A percentile compares a stretch with the other conserved stretches of the same genome.
Evolutionary conservation across 805 yeast species (phyloP).

Genomic region (Nakazawaea peltata): DNA sequence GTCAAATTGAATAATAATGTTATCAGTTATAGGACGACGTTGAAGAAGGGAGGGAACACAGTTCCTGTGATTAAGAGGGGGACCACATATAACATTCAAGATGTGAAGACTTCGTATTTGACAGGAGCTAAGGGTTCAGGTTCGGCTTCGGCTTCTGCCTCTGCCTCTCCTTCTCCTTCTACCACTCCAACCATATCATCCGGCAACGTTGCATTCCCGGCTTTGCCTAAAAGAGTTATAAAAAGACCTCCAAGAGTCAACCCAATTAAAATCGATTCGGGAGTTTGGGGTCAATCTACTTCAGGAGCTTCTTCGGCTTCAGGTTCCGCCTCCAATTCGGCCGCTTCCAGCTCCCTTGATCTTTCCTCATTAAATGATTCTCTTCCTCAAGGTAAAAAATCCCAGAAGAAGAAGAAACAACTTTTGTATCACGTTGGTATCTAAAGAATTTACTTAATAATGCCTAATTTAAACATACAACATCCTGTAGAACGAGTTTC

Average conservation of each 20-base stretch:
- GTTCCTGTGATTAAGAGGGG: slow-evolving; percentile 8
- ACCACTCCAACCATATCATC: no score
- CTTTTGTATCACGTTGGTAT: slow-evolving; percentile 44
- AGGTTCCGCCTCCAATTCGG: slow-evolving; percentile 1
- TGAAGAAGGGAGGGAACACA: slow-evolving; percentile 7
- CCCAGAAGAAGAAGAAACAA: slow-evolving; percentile 47
- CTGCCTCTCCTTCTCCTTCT: slow-evolving; percentile 15
- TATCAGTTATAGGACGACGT: slow-evolving; percentile 4
- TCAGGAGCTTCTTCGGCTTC: slow-evolving; percentile 4
- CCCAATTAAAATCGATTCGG: slow-evolving; percentile 26
- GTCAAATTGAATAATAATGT: slow-evolving; percentile 2
- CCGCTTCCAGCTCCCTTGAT: slow-evolving; percentile 14
- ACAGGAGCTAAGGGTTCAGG: neutral
- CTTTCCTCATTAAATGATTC: slow-evolving; percentile 15
- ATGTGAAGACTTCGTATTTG: slow-evolving; percentile 5
- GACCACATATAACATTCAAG: neutral
- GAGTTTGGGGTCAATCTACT: slow-evolving; percentile 23
- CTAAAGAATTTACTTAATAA: slow-evolving; percentile 12
- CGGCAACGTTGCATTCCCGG: no score
- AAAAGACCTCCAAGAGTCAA: slow-evolving; percentile 53
- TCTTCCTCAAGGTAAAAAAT: slow-evolving; percentile 15
- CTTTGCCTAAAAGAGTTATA: slow-evolving; percentile 27
- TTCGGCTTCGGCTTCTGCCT: slow-evolving; percentile 13
- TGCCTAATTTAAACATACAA: slow-evolving; percentile 36
- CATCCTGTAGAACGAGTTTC: slow-evolving; percentile 49